phyloP scores from a whole-genome alignment of 2,329 filamentous ascomycete genomes.

The Biscogniauxia marginata region DNA sequence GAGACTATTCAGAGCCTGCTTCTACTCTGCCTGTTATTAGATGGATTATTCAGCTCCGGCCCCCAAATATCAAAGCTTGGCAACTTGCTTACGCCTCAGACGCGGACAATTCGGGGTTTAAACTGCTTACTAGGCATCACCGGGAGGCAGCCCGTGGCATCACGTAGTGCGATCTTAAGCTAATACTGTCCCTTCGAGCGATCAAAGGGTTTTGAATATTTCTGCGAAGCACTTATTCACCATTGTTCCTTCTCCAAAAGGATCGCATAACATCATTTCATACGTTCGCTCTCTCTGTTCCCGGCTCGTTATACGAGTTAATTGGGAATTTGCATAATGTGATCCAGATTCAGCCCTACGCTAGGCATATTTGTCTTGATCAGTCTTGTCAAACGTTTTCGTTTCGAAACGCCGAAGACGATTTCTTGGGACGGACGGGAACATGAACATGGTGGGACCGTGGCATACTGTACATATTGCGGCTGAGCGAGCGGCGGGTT shows the following conservation, averaged over 20 bases:
- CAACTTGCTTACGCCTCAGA: background rate
- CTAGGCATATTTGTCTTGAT: constrained; percentile 9
- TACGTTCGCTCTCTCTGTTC: no score
- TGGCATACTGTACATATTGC: background rate
- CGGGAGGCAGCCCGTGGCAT: background rate
- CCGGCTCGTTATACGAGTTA: constrained; percentile 1
- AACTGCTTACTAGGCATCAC: background rate
- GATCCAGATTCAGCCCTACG: constrained; percentile 15
- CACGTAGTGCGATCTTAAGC: background rate
- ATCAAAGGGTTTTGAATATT: no score
- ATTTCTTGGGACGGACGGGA: background rate
- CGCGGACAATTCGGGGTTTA: no score
- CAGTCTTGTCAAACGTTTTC: background rate
- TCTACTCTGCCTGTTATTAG: background rate
- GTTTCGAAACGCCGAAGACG: background rate
- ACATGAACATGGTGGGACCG: background rate
- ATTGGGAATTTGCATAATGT: background rate
- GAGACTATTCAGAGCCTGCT: background rate
- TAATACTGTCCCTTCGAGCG: background rate
- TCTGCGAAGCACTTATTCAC: no score
- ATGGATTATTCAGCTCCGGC: background rate
- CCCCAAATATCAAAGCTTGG: background rate
- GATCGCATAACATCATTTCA: no score
- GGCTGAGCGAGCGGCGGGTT: background rate
- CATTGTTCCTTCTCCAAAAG: background rate